These are phyloP conservation scores for Apiotrichum sp. DNA, from an alignment of 1,284 basidiomycete genomes.

Conservation along the genomic window DNA sequence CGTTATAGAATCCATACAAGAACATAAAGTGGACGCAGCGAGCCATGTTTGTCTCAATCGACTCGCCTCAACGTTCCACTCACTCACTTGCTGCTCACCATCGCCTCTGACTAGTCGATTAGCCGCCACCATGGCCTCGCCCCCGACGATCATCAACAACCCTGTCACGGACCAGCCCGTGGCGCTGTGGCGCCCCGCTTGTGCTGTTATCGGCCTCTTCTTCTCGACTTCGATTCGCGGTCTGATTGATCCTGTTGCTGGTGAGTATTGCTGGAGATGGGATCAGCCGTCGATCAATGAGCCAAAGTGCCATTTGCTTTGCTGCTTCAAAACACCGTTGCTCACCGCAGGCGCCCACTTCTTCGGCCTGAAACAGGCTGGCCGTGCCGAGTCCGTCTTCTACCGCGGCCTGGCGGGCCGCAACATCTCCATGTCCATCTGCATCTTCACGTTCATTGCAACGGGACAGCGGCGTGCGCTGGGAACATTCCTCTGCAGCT, in stretches of 20 bases:
- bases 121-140: not conserved
- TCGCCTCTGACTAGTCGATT: too few species aligned
- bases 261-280: not conserved
- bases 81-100: too few species aligned
- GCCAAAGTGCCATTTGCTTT: too few species aligned
- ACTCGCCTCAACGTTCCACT: too few species aligned
- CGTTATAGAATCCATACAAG: too few species aligned
- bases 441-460: not conserved
- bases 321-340: too few species aligned
- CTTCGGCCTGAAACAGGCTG: not conserved
- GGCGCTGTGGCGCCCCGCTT: not conserved
- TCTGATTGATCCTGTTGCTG: not conserved
- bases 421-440: not conserved
- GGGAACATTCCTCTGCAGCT: not conserved
- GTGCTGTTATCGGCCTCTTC: not conserved
- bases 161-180: not conserved
- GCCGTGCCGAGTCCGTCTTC: not conserved
- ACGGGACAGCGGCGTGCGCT: slow-evolving; percentile 2
- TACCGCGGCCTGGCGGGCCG: not conserved
- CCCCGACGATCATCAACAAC: not conserved
- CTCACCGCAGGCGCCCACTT: not conserved
- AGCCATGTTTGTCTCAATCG: too few species aligned
- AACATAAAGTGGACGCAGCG: too few species aligned
- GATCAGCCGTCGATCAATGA: too few species aligned
- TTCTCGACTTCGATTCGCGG: not conserved